A percentile compares a stretch with the other conserved stretches of the same genome.
Evolutionary conservation across 2,329 filamentous ascomycete genomes (phyloP).

Genomic region (Penicillium sp.): DNA sequence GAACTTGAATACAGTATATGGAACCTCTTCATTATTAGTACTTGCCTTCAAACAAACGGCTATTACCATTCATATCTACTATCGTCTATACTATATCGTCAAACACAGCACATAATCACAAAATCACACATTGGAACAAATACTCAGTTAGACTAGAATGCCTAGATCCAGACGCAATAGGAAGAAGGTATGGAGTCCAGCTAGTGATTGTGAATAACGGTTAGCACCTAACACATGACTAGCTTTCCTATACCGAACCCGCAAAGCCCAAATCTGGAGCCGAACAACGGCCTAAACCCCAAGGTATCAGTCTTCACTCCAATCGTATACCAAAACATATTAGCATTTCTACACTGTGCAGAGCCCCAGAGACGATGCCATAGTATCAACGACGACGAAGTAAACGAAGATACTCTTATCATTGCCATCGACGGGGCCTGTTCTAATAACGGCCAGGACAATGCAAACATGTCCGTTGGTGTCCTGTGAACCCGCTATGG

Average conservation of each 20-base stretch:
- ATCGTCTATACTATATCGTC: too few relatives aligned
- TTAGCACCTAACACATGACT: neutral
- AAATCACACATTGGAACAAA: too few relatives aligned
- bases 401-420: neutral
- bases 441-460: neutral
- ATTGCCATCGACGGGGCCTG: neutral
- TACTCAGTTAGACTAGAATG: too few relatives aligned
- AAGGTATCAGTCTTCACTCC: too few relatives aligned
- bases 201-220: neutral
- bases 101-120: too few relatives aligned
- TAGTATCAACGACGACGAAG: neutral
- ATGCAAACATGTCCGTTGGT: neutral
- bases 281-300: neutral
- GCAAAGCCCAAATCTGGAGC: neutral
- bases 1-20: too few relatives aligned
- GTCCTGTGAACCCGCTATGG: neutral
- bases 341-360: neutral
- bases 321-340: too few relatives aligned
- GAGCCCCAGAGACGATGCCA: neutral
- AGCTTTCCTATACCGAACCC: neutral
- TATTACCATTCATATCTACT: too few relatives aligned
- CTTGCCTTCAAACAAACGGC: too few relatives aligned
- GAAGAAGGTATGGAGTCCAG: neutral
- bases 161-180: neutral
- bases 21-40: too few relatives aligned